Base-by-base conservation (phyloP, 176 grass and related monocot genomes). In the Cenchrus americanus region DNA sequence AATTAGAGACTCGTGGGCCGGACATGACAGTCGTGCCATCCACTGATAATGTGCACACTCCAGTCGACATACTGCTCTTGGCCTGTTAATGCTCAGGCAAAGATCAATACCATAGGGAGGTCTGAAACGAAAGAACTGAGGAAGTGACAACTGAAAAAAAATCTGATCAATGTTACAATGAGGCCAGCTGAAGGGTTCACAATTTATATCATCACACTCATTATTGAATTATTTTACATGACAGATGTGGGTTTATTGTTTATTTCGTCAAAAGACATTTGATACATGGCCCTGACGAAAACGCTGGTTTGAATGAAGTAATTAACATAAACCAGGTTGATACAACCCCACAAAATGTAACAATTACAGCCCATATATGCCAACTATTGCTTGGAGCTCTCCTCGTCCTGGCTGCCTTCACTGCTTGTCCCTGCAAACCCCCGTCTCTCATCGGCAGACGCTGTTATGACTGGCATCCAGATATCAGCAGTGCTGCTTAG, bases 401-500 rank as follows among this genome's bases (percentile, higher is more conserved):
- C 83, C 73, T 66, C 92, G 66, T 82, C 81, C 37, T 82, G 60
- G 51, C 18, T 82, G 84, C 61, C 89, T 76, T 88, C 87, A 4
- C 62, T 52, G 24, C 84, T 89, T 14, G 87, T 63, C 58, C 75
- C 92, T 0, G 54, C 62, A 72, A 95, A 93, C 2, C 78, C 82
- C 5, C 89, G 87, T 18, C 95, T 91, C 81, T 98, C 95, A 48
- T 93, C 82, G 5, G 86, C 81, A 41, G 87, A 94, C 11, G 95
- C 95, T 67, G 90, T 98, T 51, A 98, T 98, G 68, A 98, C 92
- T 0, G 96, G 96, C 89, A 98, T 90, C 96, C 93, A 98, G 73
- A 96, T 82, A 60, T 96, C 89, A 10, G 96, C 83, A 8, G 96
- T 96, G 80, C 86, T 98, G 85, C 89, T 95, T 73, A 95, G 62